Percentiles rank a stretch among this genome's conserved stretches.
Evolutionary conservation across 257 asterid genomes (phyloP).

Genomic region (Cynanchum wilfordii): DNA sequence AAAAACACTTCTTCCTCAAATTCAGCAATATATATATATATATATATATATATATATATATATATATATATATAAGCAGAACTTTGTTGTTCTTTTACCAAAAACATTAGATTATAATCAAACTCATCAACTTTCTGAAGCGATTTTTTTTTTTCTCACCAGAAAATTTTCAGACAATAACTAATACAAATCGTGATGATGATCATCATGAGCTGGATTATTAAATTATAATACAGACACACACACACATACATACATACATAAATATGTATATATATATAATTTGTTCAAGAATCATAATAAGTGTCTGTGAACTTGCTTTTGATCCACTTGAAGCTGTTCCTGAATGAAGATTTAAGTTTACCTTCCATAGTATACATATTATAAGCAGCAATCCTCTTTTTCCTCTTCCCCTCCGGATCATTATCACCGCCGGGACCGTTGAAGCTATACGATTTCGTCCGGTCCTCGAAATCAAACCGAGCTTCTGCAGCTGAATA

Average conservation of each 20-base stretch:
- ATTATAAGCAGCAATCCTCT: conserved; percentile 75
- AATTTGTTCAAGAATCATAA: conserved; percentile 15
- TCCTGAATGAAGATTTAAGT: conserved; percentile 71
- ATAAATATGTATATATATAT: too few relatives aligned
- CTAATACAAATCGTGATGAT: too few relatives aligned
- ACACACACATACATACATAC: too few relatives aligned
- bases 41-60: too few relatives aligned
- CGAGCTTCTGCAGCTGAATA: conserved; percentile 63
- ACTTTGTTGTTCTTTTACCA: too few relatives aligned
- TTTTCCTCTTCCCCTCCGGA: conserved; percentile 74
- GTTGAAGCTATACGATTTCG: conserved; percentile 74
- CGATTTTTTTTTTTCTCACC: too few relatives aligned
- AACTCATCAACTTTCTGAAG: neutral
- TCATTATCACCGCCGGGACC: conserved; percentile 53
- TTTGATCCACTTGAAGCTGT: conserved; percentile 92
- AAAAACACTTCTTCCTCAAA: neutral
- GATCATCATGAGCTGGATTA: too few relatives aligned
- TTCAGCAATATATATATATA: neutral
- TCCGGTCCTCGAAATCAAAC: conserved; percentile 61
- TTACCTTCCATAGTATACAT: conserved; percentile 77
- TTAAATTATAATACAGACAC: too few relatives aligned
- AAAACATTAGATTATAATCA: neutral
- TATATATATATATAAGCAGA: too few relatives aligned
- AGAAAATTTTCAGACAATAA: too few relatives aligned
- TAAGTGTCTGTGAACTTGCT: conserved; percentile 54